Evolutionary conservation across 257 asterid genomes (phyloP), one percentile per base, ranked within the genome.

Genomic region (Nicotiana tabacum): DNA sequence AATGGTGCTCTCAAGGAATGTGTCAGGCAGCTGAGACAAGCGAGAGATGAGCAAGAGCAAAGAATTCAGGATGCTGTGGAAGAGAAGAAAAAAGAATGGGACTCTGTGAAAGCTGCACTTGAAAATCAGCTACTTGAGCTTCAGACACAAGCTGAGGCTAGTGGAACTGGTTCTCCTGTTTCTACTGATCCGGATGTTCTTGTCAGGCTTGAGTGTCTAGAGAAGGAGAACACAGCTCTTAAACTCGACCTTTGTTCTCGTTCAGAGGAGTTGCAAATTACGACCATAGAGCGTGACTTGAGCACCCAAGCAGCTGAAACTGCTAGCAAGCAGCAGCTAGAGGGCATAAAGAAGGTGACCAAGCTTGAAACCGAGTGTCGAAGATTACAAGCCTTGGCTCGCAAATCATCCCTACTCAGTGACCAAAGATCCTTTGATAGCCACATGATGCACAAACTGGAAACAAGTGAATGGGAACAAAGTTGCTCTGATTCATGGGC

Each of bases 1-100:
- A 96, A 93, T 82, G 88, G 91, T 17, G 97, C 97, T 82, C 90
- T 93, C 67, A 92, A 92, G 87, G 96, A 93, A 88, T 93, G 96
- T 79, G 97, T 91, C 35, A 85, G 90, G 83, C 95, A 92, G 55
- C 88, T 93, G 64, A 90, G 97, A 84, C 90, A 87, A 82, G 92
- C 93, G 27, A 87, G 86, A 84, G 95, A 93, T 24, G 94, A 92
- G 83, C 92, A 88, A 66, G 97, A 88, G 81, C 87, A 87, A 76
- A 87, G 81, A 65, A 81, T 87, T 46, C 69, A 85, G 17, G 88
- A 89, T 77, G 91, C 89, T 30, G 30, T 86, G n/a, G 76, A 39
- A 9, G 90, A 86, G 85, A 89, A 86, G 84, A 83, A 30, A 80
- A 82, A 69, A 6, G 88, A 88, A 79, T 88, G 91, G 90, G 95